A percentile compares a stretch with the other conserved stretches of the same genome.
Conservation (phyloP, 352 stramenopile genomes). For the Globisporangium nagaii region DNA sequence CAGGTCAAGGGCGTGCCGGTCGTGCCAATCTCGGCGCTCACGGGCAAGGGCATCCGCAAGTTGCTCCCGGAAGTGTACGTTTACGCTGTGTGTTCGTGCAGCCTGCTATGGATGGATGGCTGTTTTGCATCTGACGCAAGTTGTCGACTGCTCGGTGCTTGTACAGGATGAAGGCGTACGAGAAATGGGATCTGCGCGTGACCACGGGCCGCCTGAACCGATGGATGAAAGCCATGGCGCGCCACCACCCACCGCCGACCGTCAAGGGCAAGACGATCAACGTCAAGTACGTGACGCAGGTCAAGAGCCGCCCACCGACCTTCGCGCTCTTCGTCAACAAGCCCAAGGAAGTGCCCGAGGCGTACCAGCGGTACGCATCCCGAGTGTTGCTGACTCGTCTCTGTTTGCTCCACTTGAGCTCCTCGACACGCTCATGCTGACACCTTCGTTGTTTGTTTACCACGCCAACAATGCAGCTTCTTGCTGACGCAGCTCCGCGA, state of each 20-base stretch:
- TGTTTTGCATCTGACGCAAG: too few relatives aligned
- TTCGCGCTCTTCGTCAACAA: slow-evolving; percentile 85
- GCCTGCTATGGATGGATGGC: not conserved
- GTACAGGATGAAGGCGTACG: slow-evolving; percentile 63
- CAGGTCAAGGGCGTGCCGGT: slow-evolving; percentile 75
- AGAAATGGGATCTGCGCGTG: slow-evolving; percentile 75
- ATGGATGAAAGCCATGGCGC: slow-evolving; percentile 80
- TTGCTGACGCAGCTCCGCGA: slow-evolving; percentile 70
- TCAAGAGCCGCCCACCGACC: slow-evolving; percentile 75
- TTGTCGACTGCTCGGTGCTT: not conserved
- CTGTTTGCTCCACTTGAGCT: too few relatives aligned
- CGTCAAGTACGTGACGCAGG: slow-evolving; percentile 85
- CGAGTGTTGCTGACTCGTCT: too few relatives aligned
- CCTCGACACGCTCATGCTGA: too few relatives aligned
- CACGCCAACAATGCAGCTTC: slow-evolving; percentile 54
- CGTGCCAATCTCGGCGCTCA: slow-evolving; percentile 73
- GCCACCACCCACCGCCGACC: slow-evolving; percentile 75
- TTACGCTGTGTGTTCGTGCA: not conserved
- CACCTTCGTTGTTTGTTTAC: too few relatives aligned
- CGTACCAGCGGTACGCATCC: slow-evolving; percentile 55
- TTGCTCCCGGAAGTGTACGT: slow-evolving; percentile 69
- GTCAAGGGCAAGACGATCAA: slow-evolving; percentile 83
- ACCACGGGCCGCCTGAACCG: slow-evolving; percentile 73
- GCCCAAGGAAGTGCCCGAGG: slow-evolving; percentile 60
- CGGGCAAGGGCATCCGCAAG: slow-evolving; percentile 72